phyloP scores from a whole-genome alignment of 75 land plant species.

The Cupressus sempervirens region DNA sequence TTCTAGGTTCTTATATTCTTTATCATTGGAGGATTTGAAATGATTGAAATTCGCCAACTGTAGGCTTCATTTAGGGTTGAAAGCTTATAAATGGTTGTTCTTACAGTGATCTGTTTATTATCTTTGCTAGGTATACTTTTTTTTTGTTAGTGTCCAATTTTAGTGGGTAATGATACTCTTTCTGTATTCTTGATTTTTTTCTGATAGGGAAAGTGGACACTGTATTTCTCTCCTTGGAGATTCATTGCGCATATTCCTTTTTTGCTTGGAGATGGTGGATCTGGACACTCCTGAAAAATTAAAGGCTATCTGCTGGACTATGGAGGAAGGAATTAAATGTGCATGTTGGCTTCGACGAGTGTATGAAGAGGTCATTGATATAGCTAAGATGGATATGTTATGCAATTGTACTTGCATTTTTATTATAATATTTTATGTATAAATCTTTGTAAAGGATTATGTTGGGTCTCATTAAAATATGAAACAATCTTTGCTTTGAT shows the following conservation, averaged over 20 bases:
- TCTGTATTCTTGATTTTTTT: not conserved
- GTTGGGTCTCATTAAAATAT: not conserved
- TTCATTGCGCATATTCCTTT: slow-evolving; percentile 57
- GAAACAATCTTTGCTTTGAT: not conserved
- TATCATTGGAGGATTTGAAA: not conserved
- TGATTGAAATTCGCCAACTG: not conserved
- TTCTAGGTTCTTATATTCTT: not conserved
- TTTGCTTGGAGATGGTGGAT: slow-evolving; percentile 52
- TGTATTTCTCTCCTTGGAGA: slow-evolving; percentile 67
- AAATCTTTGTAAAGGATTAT: not conserved
- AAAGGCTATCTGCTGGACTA: slow-evolving; percentile 34
- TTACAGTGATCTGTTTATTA: not conserved
- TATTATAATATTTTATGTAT: not conserved
- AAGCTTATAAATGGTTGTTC: not conserved
- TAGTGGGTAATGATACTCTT: not conserved
- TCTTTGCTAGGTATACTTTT: not conserved
- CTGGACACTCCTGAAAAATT: slow-evolving; percentile 16
- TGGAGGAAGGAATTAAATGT: slow-evolving; percentile 57
- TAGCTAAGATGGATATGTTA: not conserved
- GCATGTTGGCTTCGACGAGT: slow-evolving; percentile 76
- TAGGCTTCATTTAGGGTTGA: not conserved
- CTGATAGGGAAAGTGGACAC: slow-evolving; percentile 57
- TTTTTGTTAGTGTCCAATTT: not conserved
- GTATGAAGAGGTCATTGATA: slow-evolving; percentile 77
- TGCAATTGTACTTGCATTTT: not conserved